A percentile compares a stretch with the other conserved stretches of the same genome.
Evolutionary conservation across 176 grass and related monocot genomes (phyloP).

Genomic region (Aegilops umbellulata): DNA sequence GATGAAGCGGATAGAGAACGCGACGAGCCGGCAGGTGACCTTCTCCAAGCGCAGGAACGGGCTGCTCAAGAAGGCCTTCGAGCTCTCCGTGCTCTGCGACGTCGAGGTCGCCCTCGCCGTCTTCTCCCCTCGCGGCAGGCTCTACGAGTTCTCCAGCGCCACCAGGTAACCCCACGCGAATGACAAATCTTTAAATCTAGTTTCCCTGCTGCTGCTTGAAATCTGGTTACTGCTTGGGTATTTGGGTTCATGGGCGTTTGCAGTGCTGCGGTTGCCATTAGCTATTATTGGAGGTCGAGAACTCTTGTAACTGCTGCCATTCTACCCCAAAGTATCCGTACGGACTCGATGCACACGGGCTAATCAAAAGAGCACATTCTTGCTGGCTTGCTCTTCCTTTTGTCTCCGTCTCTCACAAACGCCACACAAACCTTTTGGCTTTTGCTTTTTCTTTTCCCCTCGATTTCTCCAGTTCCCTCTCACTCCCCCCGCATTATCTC

Average conservation of each 20-base stretch:
- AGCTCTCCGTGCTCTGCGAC: no score
- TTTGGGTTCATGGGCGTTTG: background rate
- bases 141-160: conserved; percentile 80
- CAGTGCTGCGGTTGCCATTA: background rate
- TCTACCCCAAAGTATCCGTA: conserved; percentile 29
- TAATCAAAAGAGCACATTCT: background rate
- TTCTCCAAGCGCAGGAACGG: no score
- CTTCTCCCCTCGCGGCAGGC: conserved; percentile 50
- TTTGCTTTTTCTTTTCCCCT: background rate
- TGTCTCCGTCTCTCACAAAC: background rate
- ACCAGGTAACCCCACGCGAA: conserved; percentile 20
- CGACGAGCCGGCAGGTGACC: no score
- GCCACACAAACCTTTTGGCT: background rate
- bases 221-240: background rate
- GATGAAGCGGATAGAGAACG: no score
- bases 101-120: no score
- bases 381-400: background rate
- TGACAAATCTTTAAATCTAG: background rate
- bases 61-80: no score
- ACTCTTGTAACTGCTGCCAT: conserved; percentile 22
- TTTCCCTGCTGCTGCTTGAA: background rate
- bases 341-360: background rate
- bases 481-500: background rate
- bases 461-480: background rate
- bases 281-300: conserved; percentile 27